A percentile compares a stretch with the other conserved stretches of the same genome.
Conservation (phyloP, 305 asterid genomes). For the Withania somnifera region DNA sequence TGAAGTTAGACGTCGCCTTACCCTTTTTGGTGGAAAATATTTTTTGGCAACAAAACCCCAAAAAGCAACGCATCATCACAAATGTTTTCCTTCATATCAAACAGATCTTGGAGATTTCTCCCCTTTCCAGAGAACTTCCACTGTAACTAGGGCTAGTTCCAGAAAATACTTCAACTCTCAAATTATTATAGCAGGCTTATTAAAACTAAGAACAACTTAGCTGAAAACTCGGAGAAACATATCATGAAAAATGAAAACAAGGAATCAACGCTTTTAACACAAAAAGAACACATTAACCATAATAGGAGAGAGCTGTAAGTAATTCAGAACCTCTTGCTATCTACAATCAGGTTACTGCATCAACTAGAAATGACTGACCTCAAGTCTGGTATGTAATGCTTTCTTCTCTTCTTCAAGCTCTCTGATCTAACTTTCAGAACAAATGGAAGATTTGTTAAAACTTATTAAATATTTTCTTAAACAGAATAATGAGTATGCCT, state of each 20-base stretch:
- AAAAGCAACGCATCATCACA: not conserved
- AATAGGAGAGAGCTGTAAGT: not conserved
- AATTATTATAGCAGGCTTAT: not conserved
- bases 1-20: not conserved
- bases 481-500: conserved; percentile 1
- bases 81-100: not conserved
- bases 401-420: conserved; percentile 98
- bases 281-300: not conserved
- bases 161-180: not conserved
- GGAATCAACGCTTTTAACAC: not conserved
- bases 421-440: conserved; percentile 73
- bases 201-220: not conserved
- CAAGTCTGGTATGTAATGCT: conserved; percentile 57
- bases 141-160: not conserved
- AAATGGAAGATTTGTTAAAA: conserved; percentile 19
- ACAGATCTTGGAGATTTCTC: not conserved
- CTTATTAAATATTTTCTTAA: not conserved
- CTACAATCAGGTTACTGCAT: not conserved
- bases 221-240: not conserved
- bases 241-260: not conserved
- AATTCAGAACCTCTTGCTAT: not conserved
- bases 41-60: not conserved
- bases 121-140: not conserved
- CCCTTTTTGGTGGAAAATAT: not conserved
- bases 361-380: conserved; percentile 32